phyloP scores from a whole-genome alignment of 345 rosid genomes.

The Pugionium dolabratum region DNA sequence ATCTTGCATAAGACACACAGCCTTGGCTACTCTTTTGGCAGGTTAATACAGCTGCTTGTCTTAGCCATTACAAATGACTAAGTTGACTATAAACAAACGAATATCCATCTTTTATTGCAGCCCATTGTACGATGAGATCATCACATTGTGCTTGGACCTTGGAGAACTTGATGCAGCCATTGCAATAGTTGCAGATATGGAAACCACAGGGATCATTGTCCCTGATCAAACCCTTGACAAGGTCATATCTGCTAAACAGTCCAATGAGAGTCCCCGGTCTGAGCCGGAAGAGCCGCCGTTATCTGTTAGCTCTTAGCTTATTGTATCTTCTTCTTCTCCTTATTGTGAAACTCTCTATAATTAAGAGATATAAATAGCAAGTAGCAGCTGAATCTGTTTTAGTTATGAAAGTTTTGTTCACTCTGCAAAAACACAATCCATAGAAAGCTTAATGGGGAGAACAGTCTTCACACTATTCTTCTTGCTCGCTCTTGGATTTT shows the following conservation, averaged over 20 bases:
- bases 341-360: neutral
- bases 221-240: conserved; percentile 70
- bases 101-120: conserved; percentile 47
- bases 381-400: conserved; percentile 17
- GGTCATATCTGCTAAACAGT: conserved; percentile 76
- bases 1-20: conserved; percentile 78
- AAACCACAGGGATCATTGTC: conserved; percentile 65
- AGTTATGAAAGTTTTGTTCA: conserved; percentile 24
- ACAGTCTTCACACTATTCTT: too few relatives aligned
- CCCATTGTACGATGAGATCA: conserved; percentile 82
- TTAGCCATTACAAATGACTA: neutral
- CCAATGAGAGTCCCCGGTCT: conserved; percentile 37
- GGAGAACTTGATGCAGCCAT: conserved; percentile 91
- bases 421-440: neutral
- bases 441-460: neutral
- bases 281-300: conserved; percentile 33
- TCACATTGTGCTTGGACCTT: conserved; percentile 72
- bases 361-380: neutral
- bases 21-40: conserved; percentile 78
- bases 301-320: conserved; percentile 26
- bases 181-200: conserved; percentile 89
- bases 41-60: conserved; percentile 46
- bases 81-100: conserved; percentile 11
- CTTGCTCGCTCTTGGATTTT: too few relatives aligned
- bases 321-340: neutral